phyloP scores from a whole-genome alignment of 2,329 filamentous ascomycete species.

The Thelonectria olida region DNA sequence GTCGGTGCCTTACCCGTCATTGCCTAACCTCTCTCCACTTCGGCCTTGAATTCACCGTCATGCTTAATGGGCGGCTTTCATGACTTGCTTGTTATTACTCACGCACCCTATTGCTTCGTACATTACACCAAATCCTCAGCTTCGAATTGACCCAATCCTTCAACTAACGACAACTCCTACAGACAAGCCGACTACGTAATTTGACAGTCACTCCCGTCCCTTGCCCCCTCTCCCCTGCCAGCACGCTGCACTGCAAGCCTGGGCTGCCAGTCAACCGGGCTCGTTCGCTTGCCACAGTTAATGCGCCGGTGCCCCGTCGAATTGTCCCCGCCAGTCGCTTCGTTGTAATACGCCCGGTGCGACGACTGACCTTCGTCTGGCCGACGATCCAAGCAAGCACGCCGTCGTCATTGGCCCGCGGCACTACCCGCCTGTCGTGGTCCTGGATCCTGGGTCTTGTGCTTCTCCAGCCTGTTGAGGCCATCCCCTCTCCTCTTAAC shows the following conservation, averaged over 20 bases:
- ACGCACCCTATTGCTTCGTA: too few species aligned
- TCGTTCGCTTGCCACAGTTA: slow-evolving; percentile 28
- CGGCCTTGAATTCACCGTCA: slow-evolving; percentile 3
- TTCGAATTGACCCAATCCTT: slow-evolving; percentile 1
- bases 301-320: slow-evolving; percentile 33
- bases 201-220: slow-evolving; percentile 8
- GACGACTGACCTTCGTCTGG: slow-evolving; percentile 38
- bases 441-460: slow-evolving; percentile 7
- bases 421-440: slow-evolving; percentile 34
- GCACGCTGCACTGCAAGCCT: slow-evolving; percentile 14
- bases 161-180: slow-evolving; percentile 4
- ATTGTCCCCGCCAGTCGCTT: slow-evolving; percentile 29
- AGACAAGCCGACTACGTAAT: slow-evolving; percentile 20
- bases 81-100: slow-evolving; percentile 16
- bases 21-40: slow-evolving; percentile 22
- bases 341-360: slow-evolving; percentile 32
- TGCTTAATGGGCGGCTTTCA: slow-evolving; percentile 8
- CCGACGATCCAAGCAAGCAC: slow-evolving; percentile 39
- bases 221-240: slow-evolving; percentile 16
- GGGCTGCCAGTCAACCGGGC: slow-evolving; percentile 8
- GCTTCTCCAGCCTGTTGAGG: slow-evolving; percentile 15
- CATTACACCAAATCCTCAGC: slow-evolving; percentile 6
- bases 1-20: slow-evolving; percentile 21
- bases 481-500: slow-evolving; percentile 16
- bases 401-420: slow-evolving; percentile 38